A percentile compares a stretch with the other conserved stretches of the same genome.
Evolutionary conservation across 2,329 filamentous ascomycete species (phyloP).

Genomic region (Fusarium floridanum): DNA sequence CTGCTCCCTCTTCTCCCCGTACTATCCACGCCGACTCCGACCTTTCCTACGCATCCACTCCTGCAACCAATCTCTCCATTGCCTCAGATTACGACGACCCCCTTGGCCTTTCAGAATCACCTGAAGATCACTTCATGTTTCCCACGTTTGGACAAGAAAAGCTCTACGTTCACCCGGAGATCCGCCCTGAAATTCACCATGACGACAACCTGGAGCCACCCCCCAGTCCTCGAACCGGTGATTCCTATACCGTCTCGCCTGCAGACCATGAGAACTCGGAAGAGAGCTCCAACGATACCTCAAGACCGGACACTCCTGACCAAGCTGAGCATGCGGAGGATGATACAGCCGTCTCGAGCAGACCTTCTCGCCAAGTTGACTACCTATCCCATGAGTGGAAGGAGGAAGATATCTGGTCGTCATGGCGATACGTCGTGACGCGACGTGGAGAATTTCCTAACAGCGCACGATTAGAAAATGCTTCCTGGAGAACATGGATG

Average conservation of each 20-base stretch:
- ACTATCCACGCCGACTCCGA: conserved; percentile 65
- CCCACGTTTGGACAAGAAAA: conserved; percentile 61
- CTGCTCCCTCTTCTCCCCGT: conserved; percentile 68
- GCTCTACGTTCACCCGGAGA: conserved; percentile 55
- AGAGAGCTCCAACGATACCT: conserved; percentile 53
- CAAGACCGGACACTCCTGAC: conserved; percentile 70
- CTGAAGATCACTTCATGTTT: conserved; percentile 62
- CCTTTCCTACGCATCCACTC: conserved; percentile 72
- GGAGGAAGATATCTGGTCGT: conserved; percentile 97
- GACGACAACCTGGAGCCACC: conserved; percentile 63
- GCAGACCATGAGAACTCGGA: conserved; percentile 66
- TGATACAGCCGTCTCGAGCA: conserved; percentile 79
- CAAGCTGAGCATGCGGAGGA: conserved; percentile 76
- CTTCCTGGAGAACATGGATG: conserved; percentile 96
- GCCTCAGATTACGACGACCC: conserved; percentile 67
- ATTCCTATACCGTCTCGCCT: conserved; percentile 66
- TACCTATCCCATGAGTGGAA: conserved; percentile 94
- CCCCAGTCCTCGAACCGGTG: conserved; percentile 62
- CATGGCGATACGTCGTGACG: conserved; percentile 92
- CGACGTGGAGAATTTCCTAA: conserved; percentile 85
- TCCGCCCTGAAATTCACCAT: conserved; percentile 40
- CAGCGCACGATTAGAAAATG: conserved; percentile 88
- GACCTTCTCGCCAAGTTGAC: conserved; percentile 91
- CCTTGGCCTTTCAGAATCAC: conserved; percentile 58
- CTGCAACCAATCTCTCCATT: conserved; percentile 73